Conservation (phyloP, 192 early-diverging fungal species). For the Gorgonomyces haynaldii region DNA sequence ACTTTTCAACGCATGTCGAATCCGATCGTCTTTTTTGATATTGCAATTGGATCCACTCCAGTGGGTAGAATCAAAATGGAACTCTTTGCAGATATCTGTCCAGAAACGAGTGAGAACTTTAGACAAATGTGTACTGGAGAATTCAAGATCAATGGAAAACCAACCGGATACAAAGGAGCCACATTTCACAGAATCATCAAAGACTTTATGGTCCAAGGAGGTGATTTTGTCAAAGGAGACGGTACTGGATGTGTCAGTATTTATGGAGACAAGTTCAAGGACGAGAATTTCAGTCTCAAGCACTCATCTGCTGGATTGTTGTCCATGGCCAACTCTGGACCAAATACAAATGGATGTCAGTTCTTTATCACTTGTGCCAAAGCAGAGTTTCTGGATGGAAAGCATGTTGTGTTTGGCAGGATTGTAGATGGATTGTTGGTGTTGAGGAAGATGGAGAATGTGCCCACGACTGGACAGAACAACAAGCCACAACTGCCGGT, state of each 20-base stretch:
- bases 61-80: conserved; percentile 47
- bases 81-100: conserved; percentile 64
- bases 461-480: conserved; percentile 65
- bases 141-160: conserved; percentile 63
- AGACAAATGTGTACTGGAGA: conserved; percentile 88
- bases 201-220: conserved; percentile 45
- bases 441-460: conserved; percentile 88
- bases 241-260: conserved; percentile 79
- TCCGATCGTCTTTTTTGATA: conserved; percentile 47
- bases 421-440: conserved; percentile 79
- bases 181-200: conserved; percentile 81
- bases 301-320: conserved; percentile 73
- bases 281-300: conserved; percentile 81
- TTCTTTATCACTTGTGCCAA: conserved; percentile 88
- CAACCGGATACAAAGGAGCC: conserved; percentile 76
- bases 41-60: conserved; percentile 30
- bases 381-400: conserved; percentile 75
- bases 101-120: conserved; percentile 96
- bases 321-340: conserved; percentile 83
- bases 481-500: conserved; percentile 76
- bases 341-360: conserved; percentile 77
- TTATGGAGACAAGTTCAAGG: conserved; percentile 60
- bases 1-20: too few relatives aligned
- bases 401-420: conserved; percentile 76
- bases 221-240: conserved; percentile 84